These are phyloP conservation scores for Cyanidium caldarium DNA, from an alignment of 23 red algal species.

Conservation along the genomic window DNA sequence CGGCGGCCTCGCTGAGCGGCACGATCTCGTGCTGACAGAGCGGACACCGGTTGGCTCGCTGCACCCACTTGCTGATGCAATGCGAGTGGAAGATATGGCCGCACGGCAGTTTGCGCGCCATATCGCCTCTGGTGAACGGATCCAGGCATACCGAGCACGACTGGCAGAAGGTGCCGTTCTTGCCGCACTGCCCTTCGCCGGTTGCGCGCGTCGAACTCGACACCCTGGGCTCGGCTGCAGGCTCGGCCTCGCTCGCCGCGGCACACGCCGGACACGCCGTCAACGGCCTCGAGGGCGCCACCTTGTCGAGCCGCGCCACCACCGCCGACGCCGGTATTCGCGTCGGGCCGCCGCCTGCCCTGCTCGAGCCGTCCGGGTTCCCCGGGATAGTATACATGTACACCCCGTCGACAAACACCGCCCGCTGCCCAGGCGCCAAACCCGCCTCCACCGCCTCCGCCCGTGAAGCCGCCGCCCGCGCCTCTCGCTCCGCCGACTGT, in stretches of 20 bases:
- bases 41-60: background rate
- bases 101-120: background rate
- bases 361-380: background rate
- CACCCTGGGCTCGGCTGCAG: background rate
- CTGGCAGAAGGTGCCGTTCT: background rate
- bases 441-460: background rate
- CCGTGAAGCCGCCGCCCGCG: background rate
- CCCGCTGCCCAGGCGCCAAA: background rate
- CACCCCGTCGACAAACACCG: background rate
- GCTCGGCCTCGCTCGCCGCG: background rate
- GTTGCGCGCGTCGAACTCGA: background rate
- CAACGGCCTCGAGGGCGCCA: background rate
- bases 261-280: background rate
- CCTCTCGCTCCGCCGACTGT: background rate
- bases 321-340: conserved; percentile 1
- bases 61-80: conserved; percentile 3
- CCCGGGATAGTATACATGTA: conserved; percentile 4
- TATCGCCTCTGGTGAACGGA: background rate
- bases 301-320: background rate
- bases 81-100: conserved; percentile 2
- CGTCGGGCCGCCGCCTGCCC: background rate
- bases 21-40: conserved; percentile 4
- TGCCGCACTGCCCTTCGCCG: background rate
- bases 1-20: background rate
- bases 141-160: background rate